phyloP scores from a whole-genome alignment of 805 yeast genomes.

The Grigorovia jiainica region DNA sequence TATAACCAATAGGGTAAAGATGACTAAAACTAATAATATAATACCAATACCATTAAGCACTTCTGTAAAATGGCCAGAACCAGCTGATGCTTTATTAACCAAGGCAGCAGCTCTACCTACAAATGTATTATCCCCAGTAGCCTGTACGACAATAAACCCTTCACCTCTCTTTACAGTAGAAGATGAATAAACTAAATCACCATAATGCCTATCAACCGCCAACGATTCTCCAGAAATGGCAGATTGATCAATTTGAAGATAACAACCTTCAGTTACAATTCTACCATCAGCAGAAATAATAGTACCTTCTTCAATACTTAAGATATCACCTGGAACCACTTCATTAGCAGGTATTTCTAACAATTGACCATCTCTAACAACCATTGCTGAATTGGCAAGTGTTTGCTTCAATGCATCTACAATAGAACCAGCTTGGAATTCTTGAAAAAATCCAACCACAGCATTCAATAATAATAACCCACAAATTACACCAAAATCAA shows the following conservation, averaged over 20 bases:
- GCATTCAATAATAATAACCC: conserved; percentile 84
- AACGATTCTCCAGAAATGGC: conserved; percentile 96
- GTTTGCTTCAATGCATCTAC: conserved; percentile 95
- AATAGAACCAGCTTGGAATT: conserved; percentile 96
- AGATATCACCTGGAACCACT: conserved; percentile 91
- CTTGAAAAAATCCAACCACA: conserved; percentile 91
- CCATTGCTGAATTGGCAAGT: conserved; percentile 80
- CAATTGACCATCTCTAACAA: conserved; percentile 72
- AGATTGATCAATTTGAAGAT: conserved; percentile 90
- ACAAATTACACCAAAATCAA: conserved; percentile 95
- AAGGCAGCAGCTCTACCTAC: conserved; percentile 97
- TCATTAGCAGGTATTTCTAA: conserved; percentile 73
- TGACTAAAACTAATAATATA: conserved; percentile 78
- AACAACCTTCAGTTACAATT: conserved; percentile 73
- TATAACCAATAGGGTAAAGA: conserved; percentile 76
- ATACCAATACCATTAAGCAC: conserved; percentile 97
- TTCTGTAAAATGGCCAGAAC: conserved; percentile 93
- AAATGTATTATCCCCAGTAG: conserved; percentile 92
- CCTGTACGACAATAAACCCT: conserved; percentile 85
- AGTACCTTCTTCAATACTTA: conserved; percentile 87
- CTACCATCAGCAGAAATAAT: conserved; percentile 92
- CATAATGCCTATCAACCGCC: conserved; percentile 85
- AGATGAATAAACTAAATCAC: conserved; percentile 83
- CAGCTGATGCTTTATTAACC: conserved; percentile 88
- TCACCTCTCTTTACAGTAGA: conserved; percentile 95